These are phyloP conservation scores for Pseudoturritis turrita DNA, from an alignment of 345 rosid species.

Conservation along the genomic window DNA sequence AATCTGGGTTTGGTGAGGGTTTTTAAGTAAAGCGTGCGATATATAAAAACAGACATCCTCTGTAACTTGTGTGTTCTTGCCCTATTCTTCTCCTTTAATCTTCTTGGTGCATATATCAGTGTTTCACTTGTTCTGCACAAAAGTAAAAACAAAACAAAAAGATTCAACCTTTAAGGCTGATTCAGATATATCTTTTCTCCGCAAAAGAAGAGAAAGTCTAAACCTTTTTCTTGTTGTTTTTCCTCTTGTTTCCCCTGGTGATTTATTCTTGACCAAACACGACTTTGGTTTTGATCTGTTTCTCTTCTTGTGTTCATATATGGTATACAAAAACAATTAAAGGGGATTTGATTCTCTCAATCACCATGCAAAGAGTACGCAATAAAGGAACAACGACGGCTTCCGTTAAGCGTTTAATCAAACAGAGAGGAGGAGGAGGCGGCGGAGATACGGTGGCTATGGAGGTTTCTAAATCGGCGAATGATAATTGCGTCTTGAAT, in stretches of 20 bases:
- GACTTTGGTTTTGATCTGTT: background rate
- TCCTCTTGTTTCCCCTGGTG: background rate
- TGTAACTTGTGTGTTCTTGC: slow-evolving; percentile 46
- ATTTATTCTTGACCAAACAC: slow-evolving; percentile 15
- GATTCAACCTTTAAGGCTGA: slow-evolving; percentile 11
- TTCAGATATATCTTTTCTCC: background rate
- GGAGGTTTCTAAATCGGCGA: slow-evolving; percentile 31
- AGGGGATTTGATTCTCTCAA: slow-evolving; percentile 3
- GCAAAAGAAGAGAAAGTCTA: background rate
- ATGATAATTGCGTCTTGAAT: slow-evolving; percentile 28
- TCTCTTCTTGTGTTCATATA: slow-evolving; percentile 26
- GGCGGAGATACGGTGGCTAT: slow-evolving; percentile 8
- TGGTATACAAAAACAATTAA: background rate
- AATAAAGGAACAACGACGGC: slow-evolving; percentile 8
- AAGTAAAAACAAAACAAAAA: background rate
- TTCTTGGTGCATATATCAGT: background rate
- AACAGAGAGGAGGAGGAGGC: slow-evolving; percentile 13
- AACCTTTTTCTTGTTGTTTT: background rate
- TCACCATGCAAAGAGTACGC: slow-evolving; percentile 32
- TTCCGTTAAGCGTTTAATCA: slow-evolving; percentile 5
- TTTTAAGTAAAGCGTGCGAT: slow-evolving; percentile 30
- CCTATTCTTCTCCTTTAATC: slow-evolving; percentile 29
- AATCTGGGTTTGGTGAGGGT: slow-evolving; percentile 27
- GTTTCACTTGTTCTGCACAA: background rate
- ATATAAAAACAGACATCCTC: slow-evolving; percentile 51